Percentiles rank a stretch among this genome's conserved stretches.
Evolutionary conservation across 257 asterid genomes (phyloP).

Genomic region (Nemophila menziesii): DNA sequence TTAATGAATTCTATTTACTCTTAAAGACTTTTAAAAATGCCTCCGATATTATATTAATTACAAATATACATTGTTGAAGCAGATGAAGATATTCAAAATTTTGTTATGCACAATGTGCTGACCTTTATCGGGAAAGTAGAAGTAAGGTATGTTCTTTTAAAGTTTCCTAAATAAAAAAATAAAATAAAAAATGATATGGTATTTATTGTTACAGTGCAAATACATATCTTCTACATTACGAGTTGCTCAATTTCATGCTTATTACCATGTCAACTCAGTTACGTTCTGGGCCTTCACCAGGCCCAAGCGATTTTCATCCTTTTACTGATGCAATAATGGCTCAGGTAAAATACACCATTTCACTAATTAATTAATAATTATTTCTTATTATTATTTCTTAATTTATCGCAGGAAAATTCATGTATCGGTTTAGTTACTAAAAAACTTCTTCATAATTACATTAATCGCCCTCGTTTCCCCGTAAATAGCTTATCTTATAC

Average conservation of each 20-base stretch:
- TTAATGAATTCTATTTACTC: background rate
- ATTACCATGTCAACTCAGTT: constrained; percentile 85
- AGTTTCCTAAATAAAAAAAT: too few relatives aligned
- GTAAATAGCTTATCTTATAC: constrained; percentile 37
- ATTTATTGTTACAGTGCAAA: constrained; percentile 35
- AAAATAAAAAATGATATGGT: constrained; percentile 15
- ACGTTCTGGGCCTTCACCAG: constrained; percentile 86
- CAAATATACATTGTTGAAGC: constrained; percentile 17
- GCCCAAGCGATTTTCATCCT: constrained; percentile 76
- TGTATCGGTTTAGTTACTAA: constrained; percentile 51
- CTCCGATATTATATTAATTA: background rate
- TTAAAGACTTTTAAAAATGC: too few relatives aligned
- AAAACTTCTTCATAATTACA: constrained; percentile 68
- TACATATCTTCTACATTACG: constrained; percentile 71
- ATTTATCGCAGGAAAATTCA: constrained; percentile 53
- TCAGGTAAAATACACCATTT: constrained; percentile 40
- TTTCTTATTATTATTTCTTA: constrained; percentile 1
- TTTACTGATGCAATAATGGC: constrained; percentile 78
- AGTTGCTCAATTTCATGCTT: constrained; percentile 74
- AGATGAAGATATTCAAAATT: constrained; percentile 54
- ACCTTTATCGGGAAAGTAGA: constrained; percentile 73
- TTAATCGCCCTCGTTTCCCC: constrained; percentile 44
- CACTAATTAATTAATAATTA: background rate
- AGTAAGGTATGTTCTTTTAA: constrained; percentile 53
- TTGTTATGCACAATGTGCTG: constrained; percentile 57